Evolutionary conservation across 371 early-diverging fungal genomes (phyloP).

Genomic region (Phascolomyces articulosus): DNA sequence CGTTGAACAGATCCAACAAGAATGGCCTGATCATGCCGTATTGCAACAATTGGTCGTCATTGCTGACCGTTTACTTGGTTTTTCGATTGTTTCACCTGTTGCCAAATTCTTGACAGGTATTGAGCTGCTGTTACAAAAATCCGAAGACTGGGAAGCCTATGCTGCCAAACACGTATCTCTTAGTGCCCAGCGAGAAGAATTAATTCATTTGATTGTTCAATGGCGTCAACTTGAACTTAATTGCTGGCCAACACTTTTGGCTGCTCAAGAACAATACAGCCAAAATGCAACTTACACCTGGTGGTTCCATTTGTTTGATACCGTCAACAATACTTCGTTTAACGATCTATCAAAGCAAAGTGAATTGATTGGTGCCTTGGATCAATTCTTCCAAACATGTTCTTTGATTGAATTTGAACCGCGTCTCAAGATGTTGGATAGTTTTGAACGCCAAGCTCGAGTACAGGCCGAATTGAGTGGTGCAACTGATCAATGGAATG

Average conservation of each 20-base stretch:
- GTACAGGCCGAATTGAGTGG: conserved; percentile 37
- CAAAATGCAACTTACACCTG: conserved; percentile 68
- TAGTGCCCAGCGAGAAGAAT: conserved; percentile 69
- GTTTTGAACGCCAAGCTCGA: conserved; percentile 71
- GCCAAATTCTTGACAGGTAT: conserved; percentile 90
- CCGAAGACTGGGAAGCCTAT: conserved; percentile 95
- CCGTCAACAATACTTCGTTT: conserved; percentile 46
- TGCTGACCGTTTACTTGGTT: conserved; percentile 69
- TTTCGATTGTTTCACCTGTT: conserved; percentile 84
- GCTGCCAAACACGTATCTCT: conserved; percentile 86
- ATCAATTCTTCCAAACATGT: conserved; percentile 83
- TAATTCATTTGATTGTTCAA: conserved; percentile 75
- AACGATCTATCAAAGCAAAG: conserved; percentile 21
- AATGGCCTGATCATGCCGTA: conserved; percentile 94
- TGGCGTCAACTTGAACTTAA: conserved; percentile 94
- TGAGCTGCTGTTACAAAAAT: conserved; percentile 84
- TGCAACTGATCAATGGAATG: conserved; percentile 26
- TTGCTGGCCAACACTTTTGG: conserved; percentile 88
- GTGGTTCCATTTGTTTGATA: conserved; percentile 90
- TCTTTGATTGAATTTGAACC: conserved; percentile 83
- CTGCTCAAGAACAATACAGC: conserved; percentile 75
- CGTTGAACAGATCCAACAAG: conserved; percentile 43
- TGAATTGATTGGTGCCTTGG: conserved; percentile 54
- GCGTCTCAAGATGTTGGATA: conserved; percentile 75
- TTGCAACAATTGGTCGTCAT: conserved; percentile 75